A percentile compares a stretch with the other conserved stretches of the same genome.
phyloP scores from a whole-genome alignment of 495 filamentous ascomycete species.

The Penicillium verhagenii region DNA sequence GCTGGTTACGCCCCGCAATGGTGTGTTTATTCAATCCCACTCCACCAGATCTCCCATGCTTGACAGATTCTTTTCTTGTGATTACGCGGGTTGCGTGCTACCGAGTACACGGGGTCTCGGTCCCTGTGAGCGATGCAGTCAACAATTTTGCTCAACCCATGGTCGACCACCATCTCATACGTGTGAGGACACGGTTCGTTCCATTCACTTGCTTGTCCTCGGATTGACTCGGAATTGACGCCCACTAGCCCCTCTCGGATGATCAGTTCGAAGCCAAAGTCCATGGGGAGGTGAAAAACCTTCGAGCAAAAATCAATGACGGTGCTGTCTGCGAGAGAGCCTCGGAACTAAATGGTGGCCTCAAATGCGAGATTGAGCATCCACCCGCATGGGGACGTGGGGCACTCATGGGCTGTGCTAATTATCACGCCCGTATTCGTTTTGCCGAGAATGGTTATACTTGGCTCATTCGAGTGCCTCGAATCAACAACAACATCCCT shows the following conservation, averaged over 20 bases:
- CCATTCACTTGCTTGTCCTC: background rate
- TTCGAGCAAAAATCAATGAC: slow-evolving; percentile 10
- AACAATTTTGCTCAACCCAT: slow-evolving; percentile 2
- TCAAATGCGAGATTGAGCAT: slow-evolving; percentile 10
- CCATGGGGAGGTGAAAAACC: slow-evolving; percentile 9
- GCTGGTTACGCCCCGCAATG: no score
- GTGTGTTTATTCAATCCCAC: no score
- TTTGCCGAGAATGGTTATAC: slow-evolving; percentile 7
- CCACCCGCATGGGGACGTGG: slow-evolving; percentile 7
- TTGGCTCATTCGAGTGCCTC: slow-evolving; percentile 17
- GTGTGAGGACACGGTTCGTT: slow-evolving; percentile 7
- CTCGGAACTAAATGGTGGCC: slow-evolving; percentile 8
- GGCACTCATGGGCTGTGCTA: slow-evolving; percentile 25
- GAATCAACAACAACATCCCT: slow-evolving; percentile 13
- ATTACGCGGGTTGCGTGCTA: background rate
- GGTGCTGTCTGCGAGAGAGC: slow-evolving; percentile 8
- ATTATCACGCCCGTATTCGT: slow-evolving; percentile 19
- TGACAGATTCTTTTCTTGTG: slow-evolving; percentile 9
- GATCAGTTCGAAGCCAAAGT: slow-evolving; percentile 9
- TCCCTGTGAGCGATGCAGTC: slow-evolving; percentile 9
- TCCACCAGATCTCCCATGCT: slow-evolving; percentile 1
- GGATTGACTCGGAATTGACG: background rate
- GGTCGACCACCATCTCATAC: slow-evolving; percentile 10
- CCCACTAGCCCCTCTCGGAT: slow-evolving; percentile 5
- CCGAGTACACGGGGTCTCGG: slow-evolving; percentile 2